Conservation (phyloP, 257 asterid species). For the Solanum etuberosum region DNA sequence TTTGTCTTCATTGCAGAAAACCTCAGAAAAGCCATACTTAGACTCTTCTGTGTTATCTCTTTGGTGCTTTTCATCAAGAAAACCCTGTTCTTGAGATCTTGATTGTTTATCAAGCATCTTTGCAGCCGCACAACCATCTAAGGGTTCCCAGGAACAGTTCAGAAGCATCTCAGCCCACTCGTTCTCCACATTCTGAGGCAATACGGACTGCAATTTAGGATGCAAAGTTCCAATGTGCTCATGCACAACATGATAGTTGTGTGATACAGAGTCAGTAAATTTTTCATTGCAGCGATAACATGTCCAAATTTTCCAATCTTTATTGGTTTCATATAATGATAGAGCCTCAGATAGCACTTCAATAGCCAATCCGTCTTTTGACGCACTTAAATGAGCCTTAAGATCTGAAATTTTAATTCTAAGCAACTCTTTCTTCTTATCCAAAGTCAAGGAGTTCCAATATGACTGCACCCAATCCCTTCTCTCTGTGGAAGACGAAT, state of each 20-base stretch:
- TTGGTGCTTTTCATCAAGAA: constrained; percentile 31
- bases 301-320: constrained; percentile 53
- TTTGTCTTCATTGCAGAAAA: constrained; percentile 44
- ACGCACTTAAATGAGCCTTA: constrained; percentile 43
- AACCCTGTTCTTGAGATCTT: constrained; percentile 30
- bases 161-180: constrained; percentile 92
- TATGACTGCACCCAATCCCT: constrained; percentile 49
- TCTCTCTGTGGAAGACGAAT: constrained; percentile 51
- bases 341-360: constrained; percentile 60
- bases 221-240: constrained; percentile 57
- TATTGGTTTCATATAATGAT: constrained; percentile 41
- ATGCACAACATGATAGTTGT: constrained; percentile 44
- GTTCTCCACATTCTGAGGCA: constrained; percentile 67
- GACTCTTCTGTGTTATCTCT: constrained; percentile 33
- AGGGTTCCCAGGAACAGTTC: constrained; percentile 75
- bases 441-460: constrained; percentile 50
- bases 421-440: constrained; percentile 40
- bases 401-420: constrained; percentile 37
- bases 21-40: constrained; percentile 11
- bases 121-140: constrained; percentile 50
- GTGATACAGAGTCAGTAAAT: constrained; percentile 34
- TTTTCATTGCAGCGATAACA: constrained; percentile 64
- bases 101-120: constrained; percentile 39
- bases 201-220: constrained; percentile 64
- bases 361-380: constrained; percentile 31